Conservation (phyloP, 148 eudicot genomes). For the Camellia lanceoleosa region DNA sequence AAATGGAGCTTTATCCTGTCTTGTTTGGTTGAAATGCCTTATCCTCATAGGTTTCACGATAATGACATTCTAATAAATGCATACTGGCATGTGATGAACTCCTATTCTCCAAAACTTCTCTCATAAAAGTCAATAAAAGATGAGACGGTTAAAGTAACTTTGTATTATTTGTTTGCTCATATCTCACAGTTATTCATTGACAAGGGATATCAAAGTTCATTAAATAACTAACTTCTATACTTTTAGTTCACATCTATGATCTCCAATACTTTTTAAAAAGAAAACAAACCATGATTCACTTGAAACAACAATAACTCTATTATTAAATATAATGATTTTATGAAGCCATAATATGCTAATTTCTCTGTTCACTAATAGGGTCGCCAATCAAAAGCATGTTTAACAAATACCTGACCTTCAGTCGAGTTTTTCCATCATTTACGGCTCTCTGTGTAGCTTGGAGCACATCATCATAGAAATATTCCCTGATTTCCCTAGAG, state of each 20-base stretch:
- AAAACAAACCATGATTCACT: background rate
- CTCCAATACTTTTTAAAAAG: background rate
- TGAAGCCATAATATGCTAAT: background rate
- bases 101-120: background rate
- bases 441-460: conserved; percentile 85
- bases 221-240: background rate
- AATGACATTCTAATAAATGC: background rate
- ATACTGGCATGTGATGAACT: background rate
- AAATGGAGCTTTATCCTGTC: background rate
- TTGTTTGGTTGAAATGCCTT: background rate
- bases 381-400: background rate
- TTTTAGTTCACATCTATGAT: background rate
- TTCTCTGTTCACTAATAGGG: background rate
- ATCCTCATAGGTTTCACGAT: background rate
- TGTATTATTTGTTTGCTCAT: background rate
- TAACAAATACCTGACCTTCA: conserved; percentile 54
- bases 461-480: conserved; percentile 90
- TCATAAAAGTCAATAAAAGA: background rate
- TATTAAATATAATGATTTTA: background rate
- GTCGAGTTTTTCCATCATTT: conserved; percentile 62
- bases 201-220: background rate
- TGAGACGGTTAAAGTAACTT: background rate
- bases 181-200: background rate
- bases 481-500: conserved; percentile 90
- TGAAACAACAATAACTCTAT: background rate